Base-by-base conservation (phyloP, 2,329 filamentous ascomycete species). In the Fusarium dimerum region DNA sequence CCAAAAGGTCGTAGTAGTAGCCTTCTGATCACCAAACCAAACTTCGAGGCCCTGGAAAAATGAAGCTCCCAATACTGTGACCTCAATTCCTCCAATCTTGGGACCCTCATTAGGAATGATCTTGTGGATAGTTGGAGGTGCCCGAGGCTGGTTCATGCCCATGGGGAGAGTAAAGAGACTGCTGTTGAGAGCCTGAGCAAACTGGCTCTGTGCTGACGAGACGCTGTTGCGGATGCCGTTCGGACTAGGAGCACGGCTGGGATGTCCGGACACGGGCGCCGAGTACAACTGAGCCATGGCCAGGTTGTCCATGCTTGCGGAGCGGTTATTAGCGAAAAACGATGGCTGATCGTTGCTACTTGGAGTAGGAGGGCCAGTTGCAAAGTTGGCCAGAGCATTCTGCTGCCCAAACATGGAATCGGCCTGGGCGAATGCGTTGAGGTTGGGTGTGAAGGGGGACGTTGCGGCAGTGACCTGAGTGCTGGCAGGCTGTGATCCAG, bases 51-150 rank as follows among this genome's bases (percentile, higher is more conserved):
- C 88, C 55, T 82, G 87, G 58, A 85, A 87, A 68, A 96, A 96
- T 13, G 87, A 85, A 58, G 86, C 89, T 16, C 92, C 92, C 9
- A 96, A 77, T 50, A 94, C 83, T 0, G 90, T 93, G 3, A 96
- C 90, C 69, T 97, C 92, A 47, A 90, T 92, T 40, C 92, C 92
- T 53, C 92, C 92, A 36, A 84, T 84, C 52, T 86, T 89, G 7
- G 92, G 89, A 0, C 92, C 92, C 69, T 95, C 89, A 30, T 81
- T 82, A 1, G 92, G 92, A 36, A 94, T 90, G 55, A 96, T 80
- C 68, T 92, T 93, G 68, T 90, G 87, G 18, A 95, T 93, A 16
- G 87, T 83, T 3, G 81, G 76, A 11, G 72, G 68, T 1, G 61
- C 50, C 30, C 79, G 74, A n/a, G 79, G 74, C 41, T 78, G 76